phyloP scores from a whole-genome alignment of 306 rosid species.

The Hippophae tibetana region DNA sequence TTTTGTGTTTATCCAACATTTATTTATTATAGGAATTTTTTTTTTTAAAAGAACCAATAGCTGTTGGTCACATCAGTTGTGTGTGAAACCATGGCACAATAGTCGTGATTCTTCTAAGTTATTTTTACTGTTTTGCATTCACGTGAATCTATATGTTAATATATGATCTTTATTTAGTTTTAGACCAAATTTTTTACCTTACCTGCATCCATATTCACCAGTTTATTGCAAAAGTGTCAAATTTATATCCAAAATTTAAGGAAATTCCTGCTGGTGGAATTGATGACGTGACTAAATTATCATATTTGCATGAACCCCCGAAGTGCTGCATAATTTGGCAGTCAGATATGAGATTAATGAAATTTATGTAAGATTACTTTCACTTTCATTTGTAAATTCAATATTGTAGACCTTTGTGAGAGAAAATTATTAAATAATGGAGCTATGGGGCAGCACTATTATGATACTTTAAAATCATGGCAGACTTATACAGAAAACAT shows the following conservation, averaged over 20 bases:
- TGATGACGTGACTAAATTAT: constrained; percentile 86
- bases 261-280: constrained; percentile 56
- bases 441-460: constrained; percentile 23
- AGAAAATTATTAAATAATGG: constrained; percentile 22
- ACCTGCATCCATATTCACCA: constrained; percentile 6
- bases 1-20: too few species aligned
- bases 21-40: too few species aligned
- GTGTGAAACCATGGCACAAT: too few species aligned
- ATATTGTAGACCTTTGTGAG: constrained; percentile 20
- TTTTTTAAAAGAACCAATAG: too few species aligned
- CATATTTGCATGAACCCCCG: constrained; percentile 93
- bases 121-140: too few species aligned
- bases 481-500: constrained; percentile 95
- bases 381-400: constrained; percentile 21
- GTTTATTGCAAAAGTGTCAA: constrained; percentile 65
- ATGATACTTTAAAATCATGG: constrained; percentile 36
- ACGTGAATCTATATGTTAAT: too few species aligned
- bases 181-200: too few species aligned
- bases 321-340: constrained; percentile 68
- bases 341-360: constrained; percentile 56
- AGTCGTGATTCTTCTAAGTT: too few species aligned
- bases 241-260: constrained; percentile 57
- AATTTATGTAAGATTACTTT: constrained; percentile 63
- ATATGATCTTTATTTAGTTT: too few species aligned
- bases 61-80: too few species aligned